Evolutionary conservation across 148 eudicot species (phyloP).

Genomic region (Rhododendron kiyosumense): DNA sequence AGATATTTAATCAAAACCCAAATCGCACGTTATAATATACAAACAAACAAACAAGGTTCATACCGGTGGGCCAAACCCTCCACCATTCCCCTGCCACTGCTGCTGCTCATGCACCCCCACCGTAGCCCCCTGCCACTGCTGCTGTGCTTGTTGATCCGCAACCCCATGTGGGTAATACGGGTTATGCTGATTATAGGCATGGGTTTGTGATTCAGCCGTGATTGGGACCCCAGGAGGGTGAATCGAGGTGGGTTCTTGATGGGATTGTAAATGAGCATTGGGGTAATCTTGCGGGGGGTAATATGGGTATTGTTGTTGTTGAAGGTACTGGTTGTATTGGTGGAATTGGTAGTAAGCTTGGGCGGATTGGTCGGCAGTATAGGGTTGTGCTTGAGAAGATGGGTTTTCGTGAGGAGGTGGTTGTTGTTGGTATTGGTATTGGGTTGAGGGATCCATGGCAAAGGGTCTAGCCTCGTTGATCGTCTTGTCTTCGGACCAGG

Average conservation of each 20-base stretch:
- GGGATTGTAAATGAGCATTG: constrained; percentile 6
- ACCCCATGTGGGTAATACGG: constrained; percentile 24
- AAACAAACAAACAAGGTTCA: neutral
- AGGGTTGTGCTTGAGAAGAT: constrained; percentile 30
- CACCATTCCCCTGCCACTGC: constrained; percentile 10
- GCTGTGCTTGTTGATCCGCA: neutral
- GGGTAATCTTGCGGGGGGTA: constrained; percentile 30
- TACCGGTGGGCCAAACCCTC: constrained; percentile 21
- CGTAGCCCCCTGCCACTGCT: neutral
- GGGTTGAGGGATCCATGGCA: constrained; percentile 29
- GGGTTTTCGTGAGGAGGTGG: constrained; percentile 3
- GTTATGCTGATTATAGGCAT: constrained; percentile 11
- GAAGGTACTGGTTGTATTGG: constrained; percentile 18
- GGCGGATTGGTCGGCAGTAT: constrained; percentile 15
- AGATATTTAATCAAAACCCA: neutral
- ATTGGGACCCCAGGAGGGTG: constrained; percentile 41
- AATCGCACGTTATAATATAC: neutral
- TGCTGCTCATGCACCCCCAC: neutral
- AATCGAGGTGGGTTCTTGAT: constrained; percentile 25
- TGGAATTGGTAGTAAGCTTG: constrained; percentile 29
- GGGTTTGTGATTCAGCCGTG: constrained; percentile 10
- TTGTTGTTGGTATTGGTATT: constrained; percentile 9
- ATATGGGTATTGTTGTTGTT: constrained; percentile 24
- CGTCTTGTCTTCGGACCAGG: neutral
- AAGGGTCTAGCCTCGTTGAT: neutral